These are phyloP conservation scores for Dictyostelium intermedium DNA, from an alignment of 78 protist genomes.

Conservation along the genomic window DNA sequence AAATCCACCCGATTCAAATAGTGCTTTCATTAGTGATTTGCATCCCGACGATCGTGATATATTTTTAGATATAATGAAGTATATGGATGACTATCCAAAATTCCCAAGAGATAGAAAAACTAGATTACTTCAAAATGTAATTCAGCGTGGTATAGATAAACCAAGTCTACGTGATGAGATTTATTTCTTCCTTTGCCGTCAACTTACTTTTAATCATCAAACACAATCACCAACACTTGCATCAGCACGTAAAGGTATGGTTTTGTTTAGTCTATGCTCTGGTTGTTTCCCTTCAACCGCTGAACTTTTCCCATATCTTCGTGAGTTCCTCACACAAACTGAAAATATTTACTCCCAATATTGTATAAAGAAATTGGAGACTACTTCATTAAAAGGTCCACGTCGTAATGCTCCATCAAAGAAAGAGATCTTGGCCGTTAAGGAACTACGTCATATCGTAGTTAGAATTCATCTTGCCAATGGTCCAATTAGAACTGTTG, in stretches of 20 bases:
- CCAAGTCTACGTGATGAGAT: conserved; percentile 48
- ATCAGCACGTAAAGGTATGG: conserved; percentile 58
- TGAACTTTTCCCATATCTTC: conserved; percentile 54
- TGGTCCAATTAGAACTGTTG: conserved; percentile 42
- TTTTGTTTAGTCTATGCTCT: conserved; percentile 61
- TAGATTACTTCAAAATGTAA: conserved; percentile 53
- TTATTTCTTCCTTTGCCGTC: conserved; percentile 55
- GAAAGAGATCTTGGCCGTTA: conserved; percentile 53
- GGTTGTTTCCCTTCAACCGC: conserved; percentile 73
- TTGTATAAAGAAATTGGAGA: conserved; percentile 47
- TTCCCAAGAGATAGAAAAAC: conserved; percentile 45
- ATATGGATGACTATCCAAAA: conserved; percentile 51
- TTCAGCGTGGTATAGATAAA: conserved; percentile 40
- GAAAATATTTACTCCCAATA: conserved; percentile 18
- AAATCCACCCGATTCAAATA: background rate
- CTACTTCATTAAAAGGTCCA: conserved; percentile 59
- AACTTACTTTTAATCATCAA: conserved; percentile 12
- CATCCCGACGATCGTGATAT: conserved; percentile 11
- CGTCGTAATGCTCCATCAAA: conserved; percentile 43
- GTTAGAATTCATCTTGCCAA: conserved; percentile 57
- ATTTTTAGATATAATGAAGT: conserved; percentile 44
- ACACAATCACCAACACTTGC: background rate
- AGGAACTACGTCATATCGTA: conserved; percentile 13
- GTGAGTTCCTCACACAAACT: background rate
- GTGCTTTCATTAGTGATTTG: conserved; percentile 17